Evolutionary conservation across 768 basidiomycete species (phyloP).

Genomic region (Calocera cornea): DNA sequence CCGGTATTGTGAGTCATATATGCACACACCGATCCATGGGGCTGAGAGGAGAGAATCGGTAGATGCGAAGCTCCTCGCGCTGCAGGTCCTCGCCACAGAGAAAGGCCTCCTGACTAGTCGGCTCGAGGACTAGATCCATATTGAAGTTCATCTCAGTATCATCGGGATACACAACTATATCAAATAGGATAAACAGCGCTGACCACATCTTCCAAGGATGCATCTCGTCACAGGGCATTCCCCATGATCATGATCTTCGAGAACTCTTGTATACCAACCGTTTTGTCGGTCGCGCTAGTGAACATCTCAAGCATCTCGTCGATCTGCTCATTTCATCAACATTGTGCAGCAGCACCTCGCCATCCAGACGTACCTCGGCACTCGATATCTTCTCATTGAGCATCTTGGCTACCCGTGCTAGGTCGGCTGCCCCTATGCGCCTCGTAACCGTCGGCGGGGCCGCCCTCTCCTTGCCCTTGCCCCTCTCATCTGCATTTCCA

Average conservation of each 20-base stretch:
- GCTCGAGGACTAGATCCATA: neutral
- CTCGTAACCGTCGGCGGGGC: slow-evolving; percentile 28
- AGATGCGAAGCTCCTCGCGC: neutral
- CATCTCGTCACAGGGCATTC: slow-evolving; percentile 33
- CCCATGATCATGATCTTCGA: slow-evolving; percentile 58
- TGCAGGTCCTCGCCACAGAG: neutral
- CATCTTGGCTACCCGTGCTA: slow-evolving; percentile 44
- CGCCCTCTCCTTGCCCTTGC: neutral
- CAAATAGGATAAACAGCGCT: too few relatives aligned
- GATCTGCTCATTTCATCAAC: slow-evolving; percentile 34
- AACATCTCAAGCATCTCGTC: slow-evolving; percentile 69
- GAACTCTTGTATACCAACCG: slow-evolving; percentile 56
- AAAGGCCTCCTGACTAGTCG: neutral
- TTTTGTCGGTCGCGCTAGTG: slow-evolving; percentile 53
- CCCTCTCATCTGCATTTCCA: neutral
- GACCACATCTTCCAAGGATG: too few relatives aligned
- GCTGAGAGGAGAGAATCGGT: neutral
- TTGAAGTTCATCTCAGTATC: too few relatives aligned
- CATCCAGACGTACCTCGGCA: slow-evolving; percentile 46
- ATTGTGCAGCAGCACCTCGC: neutral
- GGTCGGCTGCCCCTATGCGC: slow-evolving; percentile 52
- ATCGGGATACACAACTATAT: neutral
- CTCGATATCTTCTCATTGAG: slow-evolving; percentile 59
- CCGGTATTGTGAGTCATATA: neutral
- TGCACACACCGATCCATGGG: neutral